phyloP scores from a whole-genome alignment of 441 rosid species.

The Daphne laureola region DNA sequence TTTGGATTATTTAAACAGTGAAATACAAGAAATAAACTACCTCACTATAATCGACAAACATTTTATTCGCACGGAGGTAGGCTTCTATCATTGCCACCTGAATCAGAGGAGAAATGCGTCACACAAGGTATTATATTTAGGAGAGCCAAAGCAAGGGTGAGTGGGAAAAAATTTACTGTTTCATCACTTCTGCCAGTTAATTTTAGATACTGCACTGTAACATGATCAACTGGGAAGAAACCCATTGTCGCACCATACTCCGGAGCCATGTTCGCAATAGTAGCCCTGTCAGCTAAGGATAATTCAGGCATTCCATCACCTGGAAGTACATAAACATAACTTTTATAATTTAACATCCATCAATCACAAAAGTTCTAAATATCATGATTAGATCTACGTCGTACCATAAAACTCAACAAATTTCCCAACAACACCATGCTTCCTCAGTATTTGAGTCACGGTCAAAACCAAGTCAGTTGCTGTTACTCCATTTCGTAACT shows the following conservation, averaged over 20 bases:
- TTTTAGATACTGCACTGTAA: conserved; percentile 87
- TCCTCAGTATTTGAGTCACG: conserved; percentile 94
- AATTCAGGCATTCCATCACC: conserved; percentile 92
- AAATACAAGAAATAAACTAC: conserved; percentile 24
- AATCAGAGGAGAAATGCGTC: conserved; percentile 12
- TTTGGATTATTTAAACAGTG: not conserved
- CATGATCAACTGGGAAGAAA: conserved; percentile 98
- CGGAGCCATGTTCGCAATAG: conserved; percentile 99
- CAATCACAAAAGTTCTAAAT: conserved; percentile 5
- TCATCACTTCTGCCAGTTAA: conserved; percentile 98
- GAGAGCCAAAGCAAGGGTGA: conserved; percentile 5
- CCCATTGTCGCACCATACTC: conserved; percentile 99
- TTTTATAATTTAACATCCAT: not conserved
- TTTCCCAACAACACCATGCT: conserved; percentile 99
- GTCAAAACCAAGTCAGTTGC: conserved; percentile 98
- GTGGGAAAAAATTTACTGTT: conserved; percentile 46
- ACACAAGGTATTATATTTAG: conserved; percentile 15
- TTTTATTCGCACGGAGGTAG: conserved; percentile 90
- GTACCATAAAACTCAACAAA: conserved; percentile 96
- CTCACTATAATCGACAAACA: conserved; percentile 94
- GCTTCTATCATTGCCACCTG: conserved; percentile 95
- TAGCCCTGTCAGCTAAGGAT: conserved; percentile 98
- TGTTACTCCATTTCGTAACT: conserved; percentile 79
- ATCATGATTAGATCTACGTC: conserved; percentile 1
- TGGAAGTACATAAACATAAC: conserved; percentile 13